Evolutionary conservation across 169 alveolate species (phyloP).

Genomic region (Cryptosporidium tyzzeri): DNA sequence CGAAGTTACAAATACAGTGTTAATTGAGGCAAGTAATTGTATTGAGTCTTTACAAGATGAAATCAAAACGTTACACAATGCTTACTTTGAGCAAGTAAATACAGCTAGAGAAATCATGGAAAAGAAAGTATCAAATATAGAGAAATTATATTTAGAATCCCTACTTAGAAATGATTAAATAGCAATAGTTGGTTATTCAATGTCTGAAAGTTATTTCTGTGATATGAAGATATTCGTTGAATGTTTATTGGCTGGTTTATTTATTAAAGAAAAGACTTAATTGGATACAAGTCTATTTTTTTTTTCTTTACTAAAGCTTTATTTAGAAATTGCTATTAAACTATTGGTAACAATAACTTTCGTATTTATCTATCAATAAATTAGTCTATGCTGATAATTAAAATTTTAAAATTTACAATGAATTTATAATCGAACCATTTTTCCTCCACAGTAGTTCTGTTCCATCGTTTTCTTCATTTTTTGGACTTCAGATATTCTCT

Average conservation of each 20-base stretch:
- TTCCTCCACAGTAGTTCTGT: too few relatives aligned
- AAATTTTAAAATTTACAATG: not conserved
- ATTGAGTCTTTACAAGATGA: constrained; percentile 59
- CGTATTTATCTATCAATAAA: too few relatives aligned
- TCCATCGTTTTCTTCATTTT: constrained; percentile 4
- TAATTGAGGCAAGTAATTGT: constrained; percentile 64
- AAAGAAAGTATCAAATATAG: constrained; percentile 39
- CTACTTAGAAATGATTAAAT: not conserved
- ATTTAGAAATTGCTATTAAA: too few relatives aligned
- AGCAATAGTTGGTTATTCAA: not conserved
- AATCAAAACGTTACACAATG: constrained; percentile 25
- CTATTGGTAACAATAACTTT: too few relatives aligned
- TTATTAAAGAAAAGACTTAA: too few relatives aligned
- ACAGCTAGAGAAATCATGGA: constrained; percentile 60
- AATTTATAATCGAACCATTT: not conserved
- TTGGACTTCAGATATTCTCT: constrained; percentile 44
- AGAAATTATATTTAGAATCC: constrained; percentile 33
- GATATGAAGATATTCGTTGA: too few relatives aligned
- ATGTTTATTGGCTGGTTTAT: too few relatives aligned
- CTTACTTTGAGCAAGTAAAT: constrained; percentile 57
- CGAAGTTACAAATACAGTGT: constrained; percentile 40
- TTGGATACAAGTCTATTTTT: too few relatives aligned
- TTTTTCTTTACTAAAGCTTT: too few relatives aligned
- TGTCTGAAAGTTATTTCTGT: too few relatives aligned
- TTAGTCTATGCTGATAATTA: not conserved